Evolutionary conservation across 257 asterid genomes (phyloP).

Genomic region (Scutellaria minor): DNA sequence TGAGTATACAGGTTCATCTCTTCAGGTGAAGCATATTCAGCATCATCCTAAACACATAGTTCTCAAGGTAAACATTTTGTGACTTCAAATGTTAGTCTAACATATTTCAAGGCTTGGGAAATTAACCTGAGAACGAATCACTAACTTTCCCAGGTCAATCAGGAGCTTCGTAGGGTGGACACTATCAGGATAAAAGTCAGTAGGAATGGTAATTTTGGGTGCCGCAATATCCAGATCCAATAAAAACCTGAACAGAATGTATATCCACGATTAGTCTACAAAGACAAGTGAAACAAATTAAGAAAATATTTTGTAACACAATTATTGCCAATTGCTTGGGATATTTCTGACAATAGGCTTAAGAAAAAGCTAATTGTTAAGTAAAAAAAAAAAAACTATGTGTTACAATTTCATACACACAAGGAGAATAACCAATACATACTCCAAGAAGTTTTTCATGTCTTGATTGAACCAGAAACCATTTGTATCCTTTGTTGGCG

Average conservation of each 20-base stretch:
- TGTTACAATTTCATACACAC: not conserved
- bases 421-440: constrained; percentile 17
- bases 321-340: constrained; percentile 9
- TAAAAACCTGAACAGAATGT: constrained; percentile 66
- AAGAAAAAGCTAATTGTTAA: not conserved
- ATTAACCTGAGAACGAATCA: constrained; percentile 80
- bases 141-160: constrained; percentile 93
- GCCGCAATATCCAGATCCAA: constrained; percentile 98
- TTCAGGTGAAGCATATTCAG: constrained; percentile 66
- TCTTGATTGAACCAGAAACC: constrained; percentile 1
- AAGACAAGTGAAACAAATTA: constrained; percentile 26
- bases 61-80: constrained; percentile 33
- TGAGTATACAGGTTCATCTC: constrained; percentile 86
- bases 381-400: constrained; percentile 2
- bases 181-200: constrained; percentile 81
- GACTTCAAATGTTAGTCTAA: constrained; percentile 26
- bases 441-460: not conserved
- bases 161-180: constrained; percentile 87
- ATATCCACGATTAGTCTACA: constrained; percentile 31
- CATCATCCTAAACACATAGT: constrained; percentile 65
- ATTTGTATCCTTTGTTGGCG: not conserved
- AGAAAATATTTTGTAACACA: constrained; percentile 18
- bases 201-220: constrained; percentile 92
- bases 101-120: constrained; percentile 32
- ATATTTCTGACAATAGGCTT: not conserved